A percentile compares a stretch with the other conserved stretches of the same genome.
These are phyloP conservation scores for Lithospermum erythrorhizon DNA, from an alignment of 257 asterid genomes.

Conservation along the genomic window DNA sequence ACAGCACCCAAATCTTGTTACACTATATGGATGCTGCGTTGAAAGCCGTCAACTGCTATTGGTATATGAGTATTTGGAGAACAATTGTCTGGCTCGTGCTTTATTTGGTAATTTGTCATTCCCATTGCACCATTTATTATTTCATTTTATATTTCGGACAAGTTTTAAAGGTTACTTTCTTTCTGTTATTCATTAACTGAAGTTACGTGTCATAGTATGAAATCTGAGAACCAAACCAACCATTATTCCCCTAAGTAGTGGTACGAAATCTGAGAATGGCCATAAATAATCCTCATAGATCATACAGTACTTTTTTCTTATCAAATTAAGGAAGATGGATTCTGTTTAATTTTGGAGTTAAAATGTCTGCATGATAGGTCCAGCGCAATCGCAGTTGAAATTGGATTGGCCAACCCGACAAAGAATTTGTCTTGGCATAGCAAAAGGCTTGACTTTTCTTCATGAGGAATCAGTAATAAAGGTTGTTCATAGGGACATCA, in stretches of 20 bases:
- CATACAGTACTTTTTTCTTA: background rate
- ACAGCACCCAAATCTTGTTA: slow-evolving; percentile 56
- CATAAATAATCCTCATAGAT: too few relatives aligned
- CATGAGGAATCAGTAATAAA: slow-evolving; percentile 60
- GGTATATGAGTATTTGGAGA: slow-evolving; percentile 62
- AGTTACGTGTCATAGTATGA: too few relatives aligned
- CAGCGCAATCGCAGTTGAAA: slow-evolving; percentile 30
- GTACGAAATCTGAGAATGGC: too few relatives aligned
- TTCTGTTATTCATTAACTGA: background rate
- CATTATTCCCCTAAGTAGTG: too few relatives aligned
- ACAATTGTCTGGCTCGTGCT: slow-evolving; percentile 49
- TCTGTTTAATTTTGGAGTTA: background rate
- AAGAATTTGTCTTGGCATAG: slow-evolving; percentile 44
- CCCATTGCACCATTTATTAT: background rate
- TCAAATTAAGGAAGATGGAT: background rate
- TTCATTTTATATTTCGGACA: background rate
- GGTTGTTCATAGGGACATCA: slow-evolving; percentile 63
- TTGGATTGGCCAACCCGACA: slow-evolving; percentile 42
- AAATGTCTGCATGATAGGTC: slow-evolving; percentile 23
- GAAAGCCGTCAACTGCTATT: slow-evolving; percentile 51
- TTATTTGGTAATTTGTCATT: slow-evolving; percentile 32
- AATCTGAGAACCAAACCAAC: too few relatives aligned
- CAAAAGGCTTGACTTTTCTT: slow-evolving; percentile 46
- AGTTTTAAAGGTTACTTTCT: background rate
- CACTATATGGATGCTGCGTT: slow-evolving; percentile 57